phyloP scores from a whole-genome alignment of 176 grass and related monocot genomes.

The Oryza australiensis region DNA sequence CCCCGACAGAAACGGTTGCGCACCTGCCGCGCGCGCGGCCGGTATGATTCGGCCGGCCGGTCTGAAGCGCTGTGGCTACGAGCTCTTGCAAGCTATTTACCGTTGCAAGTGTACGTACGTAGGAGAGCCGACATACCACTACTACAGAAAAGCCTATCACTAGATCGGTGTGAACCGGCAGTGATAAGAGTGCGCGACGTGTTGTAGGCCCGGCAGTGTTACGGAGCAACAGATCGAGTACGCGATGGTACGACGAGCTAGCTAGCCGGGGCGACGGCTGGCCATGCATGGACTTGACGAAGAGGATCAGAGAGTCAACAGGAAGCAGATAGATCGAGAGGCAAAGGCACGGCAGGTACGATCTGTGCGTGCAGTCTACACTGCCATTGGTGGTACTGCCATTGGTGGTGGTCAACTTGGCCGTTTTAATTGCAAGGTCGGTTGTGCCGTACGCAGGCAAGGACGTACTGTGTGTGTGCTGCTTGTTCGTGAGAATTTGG shows the following conservation, averaged over 20 bases:
- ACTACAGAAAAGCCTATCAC: too few species aligned
- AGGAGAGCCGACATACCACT: too few species aligned
- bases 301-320: background rate
- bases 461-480: background rate
- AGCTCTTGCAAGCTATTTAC: background rate
- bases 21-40: background rate
- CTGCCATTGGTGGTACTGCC: constrained; percentile 34
- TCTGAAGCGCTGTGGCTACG: background rate
- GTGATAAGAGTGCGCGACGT: too few species aligned
- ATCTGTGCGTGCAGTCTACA: background rate
- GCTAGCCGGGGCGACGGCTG: background rate
- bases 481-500: background rate
- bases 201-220: background rate
- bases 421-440: constrained; percentile 19
- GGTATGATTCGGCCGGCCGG: background rate
- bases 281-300: constrained; percentile 23
- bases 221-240: background rate
- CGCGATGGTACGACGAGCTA: background rate
- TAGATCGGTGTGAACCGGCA: too few species aligned
- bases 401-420: constrained; percentile 42
- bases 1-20: constrained; percentile 27
- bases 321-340: background rate
- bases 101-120: background rate
- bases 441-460: constrained; percentile 6
- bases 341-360: constrained; percentile 14